phyloP scores from a whole-genome alignment of 306 rosid species.

The Mucuna pruriens region DNA sequence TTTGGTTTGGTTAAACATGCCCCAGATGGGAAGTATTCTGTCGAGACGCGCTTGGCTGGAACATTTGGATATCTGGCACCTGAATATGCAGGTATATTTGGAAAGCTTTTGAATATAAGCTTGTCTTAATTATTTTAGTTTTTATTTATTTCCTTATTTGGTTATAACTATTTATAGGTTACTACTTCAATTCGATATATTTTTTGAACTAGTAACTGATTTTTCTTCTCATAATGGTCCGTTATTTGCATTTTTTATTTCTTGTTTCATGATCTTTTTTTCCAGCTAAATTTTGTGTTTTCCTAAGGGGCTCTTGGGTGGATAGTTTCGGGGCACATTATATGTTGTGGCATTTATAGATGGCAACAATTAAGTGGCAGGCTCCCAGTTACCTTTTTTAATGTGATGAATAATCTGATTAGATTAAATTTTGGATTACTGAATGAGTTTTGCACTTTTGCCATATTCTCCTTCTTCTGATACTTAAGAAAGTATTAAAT shows the following conservation, averaged over 20 bases:
- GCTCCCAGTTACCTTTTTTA: neutral
- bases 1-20: conserved; percentile 87
- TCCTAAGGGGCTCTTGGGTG: neutral
- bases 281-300: neutral
- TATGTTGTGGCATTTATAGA: neutral
- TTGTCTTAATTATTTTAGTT: neutral
- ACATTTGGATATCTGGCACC: conserved; percentile 93
- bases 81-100: conserved; percentile 77
- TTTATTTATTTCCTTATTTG: neutral
- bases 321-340: neutral
- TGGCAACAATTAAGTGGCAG: neutral
- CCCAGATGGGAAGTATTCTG: conserved; percentile 85
- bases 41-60: conserved; percentile 85
- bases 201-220: neutral
- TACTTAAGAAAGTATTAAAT: neutral
- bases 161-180: neutral
- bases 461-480: neutral
- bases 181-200: neutral
- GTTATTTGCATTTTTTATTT: neutral
- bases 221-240: neutral
- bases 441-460: neutral
- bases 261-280: neutral
- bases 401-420: neutral
- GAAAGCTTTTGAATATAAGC: conserved; percentile 12
- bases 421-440: neutral